Percentiles rank a stretch among this genome's conserved stretches.
Conservation (phyloP, 2,329 filamentous ascomycete genomes). For the Chalaropsis thielavioides region DNA sequence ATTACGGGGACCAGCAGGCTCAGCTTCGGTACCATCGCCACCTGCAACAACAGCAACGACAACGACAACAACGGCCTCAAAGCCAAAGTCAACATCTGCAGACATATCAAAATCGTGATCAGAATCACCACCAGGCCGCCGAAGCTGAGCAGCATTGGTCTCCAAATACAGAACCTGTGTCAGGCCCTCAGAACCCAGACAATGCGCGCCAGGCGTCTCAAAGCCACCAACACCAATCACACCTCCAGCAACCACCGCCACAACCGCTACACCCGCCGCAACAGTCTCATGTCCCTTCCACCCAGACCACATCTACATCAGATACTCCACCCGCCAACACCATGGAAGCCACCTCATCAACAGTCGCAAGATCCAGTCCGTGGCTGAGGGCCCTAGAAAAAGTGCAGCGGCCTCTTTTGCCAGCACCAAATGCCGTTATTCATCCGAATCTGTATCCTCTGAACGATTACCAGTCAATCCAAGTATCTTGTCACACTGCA, state of each 20-base stretch:
- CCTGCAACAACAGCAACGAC: background rate
- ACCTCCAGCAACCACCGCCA: background rate
- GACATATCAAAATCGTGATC: background rate
- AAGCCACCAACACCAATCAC: background rate
- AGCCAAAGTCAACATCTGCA: background rate
- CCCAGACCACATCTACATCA: background rate
- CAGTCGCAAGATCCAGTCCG: background rate
- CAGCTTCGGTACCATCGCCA: too few relatives aligned
- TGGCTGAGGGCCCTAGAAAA: background rate
- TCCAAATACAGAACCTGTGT: background rate
- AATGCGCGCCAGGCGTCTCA: background rate
- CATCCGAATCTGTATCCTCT: background rate
- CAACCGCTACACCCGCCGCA: background rate
- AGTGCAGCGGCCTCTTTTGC: background rate
- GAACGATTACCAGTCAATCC: background rate
- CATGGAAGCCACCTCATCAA: background rate
- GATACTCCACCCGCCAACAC: background rate
- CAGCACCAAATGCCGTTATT: background rate
- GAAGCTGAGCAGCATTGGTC: background rate
- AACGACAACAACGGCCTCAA: background rate
- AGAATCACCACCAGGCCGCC: background rate
- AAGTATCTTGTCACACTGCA: background rate
- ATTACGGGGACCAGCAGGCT: too few relatives aligned
- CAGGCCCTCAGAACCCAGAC: too few relatives aligned
- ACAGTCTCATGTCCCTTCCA: background rate